Conservation (phyloP, 2,329 filamentous ascomycete species). For the Clonostachys solani region DNA sequence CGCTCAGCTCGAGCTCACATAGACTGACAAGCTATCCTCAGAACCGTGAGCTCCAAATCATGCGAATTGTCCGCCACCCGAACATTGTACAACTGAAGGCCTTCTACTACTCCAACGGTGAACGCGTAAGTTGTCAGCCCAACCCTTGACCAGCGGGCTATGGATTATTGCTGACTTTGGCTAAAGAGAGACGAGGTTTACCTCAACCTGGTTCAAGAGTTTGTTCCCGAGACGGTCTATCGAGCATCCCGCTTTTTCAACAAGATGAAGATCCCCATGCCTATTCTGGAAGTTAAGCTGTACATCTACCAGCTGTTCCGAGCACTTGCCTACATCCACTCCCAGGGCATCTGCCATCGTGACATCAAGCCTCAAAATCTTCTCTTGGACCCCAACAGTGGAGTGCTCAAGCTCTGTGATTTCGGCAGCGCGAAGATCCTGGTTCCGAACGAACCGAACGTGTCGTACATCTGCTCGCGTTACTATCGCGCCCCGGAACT, state of each 20-base stretch:
- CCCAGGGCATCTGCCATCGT: conserved; percentile 96
- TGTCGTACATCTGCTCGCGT: conserved; percentile 98
- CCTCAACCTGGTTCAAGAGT: conserved; percentile 96
- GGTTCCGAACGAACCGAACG: conserved; percentile 97
- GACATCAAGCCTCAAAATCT: conserved; percentile 99
- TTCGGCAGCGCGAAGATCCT: conserved; percentile 99
- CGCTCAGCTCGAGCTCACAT: neutral
- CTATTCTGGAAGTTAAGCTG: conserved; percentile 96
- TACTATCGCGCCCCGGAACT: conserved; percentile 98
- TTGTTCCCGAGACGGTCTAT: conserved; percentile 97
- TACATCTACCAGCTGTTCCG: conserved; percentile 99
- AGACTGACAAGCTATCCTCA: conserved; percentile 27
- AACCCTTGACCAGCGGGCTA: neutral
- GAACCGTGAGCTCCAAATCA: conserved; percentile 99
- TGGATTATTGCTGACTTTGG: conserved; percentile 5
- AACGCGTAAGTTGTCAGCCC: conserved; percentile 63
- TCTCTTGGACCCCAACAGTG: conserved; percentile 84
- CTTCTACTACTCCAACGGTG: conserved; percentile 99
- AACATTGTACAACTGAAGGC: conserved; percentile 99
- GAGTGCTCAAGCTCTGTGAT: conserved; percentile 95
- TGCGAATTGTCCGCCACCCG: conserved; percentile 97
- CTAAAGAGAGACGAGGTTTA: conserved; percentile 94
- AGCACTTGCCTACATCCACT: conserved; percentile 97
- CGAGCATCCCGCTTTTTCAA: conserved; percentile 98
- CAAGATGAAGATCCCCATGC: conserved; percentile 99